Evolutionary conservation across 2,329 filamentous ascomycete genomes (phyloP), one percentile per base, ranked within the genome.

Genomic region (Knoxdaviesia capensis): DNA sequence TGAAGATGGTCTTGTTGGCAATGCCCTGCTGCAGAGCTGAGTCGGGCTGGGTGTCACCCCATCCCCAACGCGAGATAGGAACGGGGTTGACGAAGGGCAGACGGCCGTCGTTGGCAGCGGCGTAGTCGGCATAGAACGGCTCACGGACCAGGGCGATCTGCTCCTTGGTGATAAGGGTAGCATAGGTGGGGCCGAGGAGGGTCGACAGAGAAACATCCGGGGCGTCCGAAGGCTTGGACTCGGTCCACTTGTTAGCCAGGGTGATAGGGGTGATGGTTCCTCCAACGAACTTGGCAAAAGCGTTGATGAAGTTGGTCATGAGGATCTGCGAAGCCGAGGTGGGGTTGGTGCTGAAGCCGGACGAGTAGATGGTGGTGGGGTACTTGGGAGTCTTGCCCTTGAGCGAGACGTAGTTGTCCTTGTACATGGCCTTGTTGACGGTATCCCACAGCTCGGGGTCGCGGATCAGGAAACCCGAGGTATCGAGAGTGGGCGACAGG

Each of bases 1-100:
- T 59, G 48, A 65, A 65, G n/a, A 56, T 48, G 0, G 66, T 67
- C 47, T 70, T 71, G 50, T 70, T 69, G 5, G 55, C 49, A 5
- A 67, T 53, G 4, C 63, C 69, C 3, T 62, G 52, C 0, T 61
- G 57, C 1, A 46, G 29, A 3, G 47, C 28, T 5, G 38, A 40
- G 57, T 42, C 49, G 1, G 53, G 47, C 5, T 53, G 44, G 7
- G 47, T 47, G 46, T 59, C 58, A 33, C 52, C 58, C 44, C 51
- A 60, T 7, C 49, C 53, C 59, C 59, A 61, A 10, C 58, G 55
- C 3, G 49, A 42, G 5, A 59, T 48, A 1, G 58, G 56, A 1
- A 50, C 53, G 2, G 59, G 59, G 46, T 61, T 53, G 8, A 62
- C 51, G 38, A 60, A 60, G 1, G 59, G 59, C 1, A 44, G 52